Evolutionary conservation across 108 stramenopile species (phyloP), one percentile per base, ranked within the genome.

Genomic region (Cyclostephanos invisitatus): DNA sequence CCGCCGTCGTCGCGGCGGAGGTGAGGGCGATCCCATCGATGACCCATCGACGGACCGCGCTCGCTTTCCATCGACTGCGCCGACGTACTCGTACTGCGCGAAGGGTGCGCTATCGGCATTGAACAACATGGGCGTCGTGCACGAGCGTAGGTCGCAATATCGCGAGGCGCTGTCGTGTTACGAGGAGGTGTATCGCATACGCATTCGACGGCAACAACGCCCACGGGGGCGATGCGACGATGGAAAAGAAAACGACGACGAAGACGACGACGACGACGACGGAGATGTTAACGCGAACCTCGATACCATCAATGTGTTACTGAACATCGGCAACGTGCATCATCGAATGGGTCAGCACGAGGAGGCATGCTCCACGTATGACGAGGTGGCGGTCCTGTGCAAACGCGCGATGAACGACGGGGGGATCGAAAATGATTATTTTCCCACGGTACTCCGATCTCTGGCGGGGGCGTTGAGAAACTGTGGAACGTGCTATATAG

Each of bases 51-150:
- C 22, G n/a, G n/a, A n/a, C n/a, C n/a, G n/a, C n/a, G n/a, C n/a
- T n/a, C n/a, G n/a, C n/a, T n/a, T n/a, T n/a, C n/a, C n/a, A n/a
- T n/a, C n/a, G n/a, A n/a, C n/a, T n/a, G n/a, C n/a, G 4, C 4
- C 4, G 50, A 48, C 28, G 24, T 32, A 46, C 6, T 46, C 49
- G 18, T 18, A 50, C 18, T n/a, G n/a, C n/a, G n/a, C 51, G 37
- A n/a, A 22, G 25, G 58, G 35, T 21, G 74, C 74, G 44, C 54
- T 75, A 10, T 49, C 35, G n/a, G 74, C 74, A 47, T 63, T 68
- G 62, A 68, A 62, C 44, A 75, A 75, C 32, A 36, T 75, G 21
- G 74, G 67, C 21, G 56, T 75, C 0, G 74, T 75, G 7, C 74
- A 75, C 55, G 74, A 75, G 46, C 58, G 74, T 17, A 35, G 74